Base-by-base conservation (phyloP, 495 filamentous ascomycete species). In the Immersiella caudata region DNA sequence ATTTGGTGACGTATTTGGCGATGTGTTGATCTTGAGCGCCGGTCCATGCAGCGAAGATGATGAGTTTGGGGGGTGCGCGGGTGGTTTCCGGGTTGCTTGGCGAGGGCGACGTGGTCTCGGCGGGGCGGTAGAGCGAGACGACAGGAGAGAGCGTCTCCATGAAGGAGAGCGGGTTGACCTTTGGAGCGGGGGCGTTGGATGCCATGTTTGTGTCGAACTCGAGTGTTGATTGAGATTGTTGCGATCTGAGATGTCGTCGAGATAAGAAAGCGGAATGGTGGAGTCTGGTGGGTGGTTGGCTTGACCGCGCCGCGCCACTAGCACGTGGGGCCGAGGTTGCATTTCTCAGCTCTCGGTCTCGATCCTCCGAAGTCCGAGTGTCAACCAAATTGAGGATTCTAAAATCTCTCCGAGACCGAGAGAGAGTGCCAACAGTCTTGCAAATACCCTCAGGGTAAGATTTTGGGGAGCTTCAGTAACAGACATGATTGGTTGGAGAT, bases 11-110 rank as follows among this genome's bases (percentile, higher is more conserved):
- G 69, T 81, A 81, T 51, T 80, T 81, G 62, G 70, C 71, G 64
- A 80, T 77, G 71, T 80, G 78, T 0, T 71, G 66, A 60, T 81
- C 76, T 63, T 62, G 76, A n/a, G 79, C 79, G 33, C 72, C 78
- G 74, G 80, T 79, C 79, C 79, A 81, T 57, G 70, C 64, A 16
- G 71, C 71, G 54, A 80, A 56, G 35, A 81, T 21, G 22, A 81
- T 70, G 36, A 81, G 74, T 60, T 73, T 78, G 7, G 62, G 62
- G 26, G 20, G 2, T 6, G 26, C 6, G n/a, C 16, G 33, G 33
- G 29, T n/a, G 55, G 58, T 14, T 29, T 57, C 7, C 5, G 40
- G 40, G 40, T 12, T 46, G 40, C 16, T 58, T 16, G 6, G 0
- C 5, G 24, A 8, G n/a, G 58, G 14, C 9, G 29, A 0, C 11